Evolutionary conservation across 441 rosid genomes (phyloP).

Genomic region (Hura crepitans): DNA sequence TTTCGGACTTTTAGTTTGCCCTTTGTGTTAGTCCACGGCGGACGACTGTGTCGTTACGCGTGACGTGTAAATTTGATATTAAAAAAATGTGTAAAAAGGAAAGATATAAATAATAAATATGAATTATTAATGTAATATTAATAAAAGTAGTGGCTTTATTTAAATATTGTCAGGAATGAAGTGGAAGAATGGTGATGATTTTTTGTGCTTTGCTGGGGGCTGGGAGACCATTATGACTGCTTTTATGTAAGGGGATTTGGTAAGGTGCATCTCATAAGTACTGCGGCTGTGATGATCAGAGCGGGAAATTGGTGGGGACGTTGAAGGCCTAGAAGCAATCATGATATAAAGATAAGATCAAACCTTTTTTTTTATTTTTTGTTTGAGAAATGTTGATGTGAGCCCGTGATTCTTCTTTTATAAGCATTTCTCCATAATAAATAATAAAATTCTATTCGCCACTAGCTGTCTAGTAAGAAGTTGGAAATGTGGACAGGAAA

Average conservation of each 20-base stretch:
- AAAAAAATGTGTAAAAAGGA: not conserved
- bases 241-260: not conserved
- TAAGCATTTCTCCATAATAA: too few relatives aligned
- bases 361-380: too few relatives aligned
- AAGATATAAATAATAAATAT: not conserved
- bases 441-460: too few relatives aligned
- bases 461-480: too few relatives aligned
- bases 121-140: not conserved
- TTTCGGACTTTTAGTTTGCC: too few relatives aligned
- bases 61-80: constrained; percentile 36
- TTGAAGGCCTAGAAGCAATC: not conserved
- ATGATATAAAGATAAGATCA: not conserved
- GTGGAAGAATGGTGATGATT: not conserved
- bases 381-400: not conserved
- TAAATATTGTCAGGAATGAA: not conserved
- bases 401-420: not conserved
- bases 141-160: not conserved
- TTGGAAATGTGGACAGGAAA: too few relatives aligned
- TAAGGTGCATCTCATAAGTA: not conserved
- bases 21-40: not conserved
- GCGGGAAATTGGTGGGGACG: not conserved
- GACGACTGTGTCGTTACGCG: constrained; percentile 27
- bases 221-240: constrained; percentile 8
- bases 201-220: not conserved
- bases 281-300: not conserved